Base-by-base conservation (phyloP, 306 rosid genomes). In the Citrullus amarus region DNA sequence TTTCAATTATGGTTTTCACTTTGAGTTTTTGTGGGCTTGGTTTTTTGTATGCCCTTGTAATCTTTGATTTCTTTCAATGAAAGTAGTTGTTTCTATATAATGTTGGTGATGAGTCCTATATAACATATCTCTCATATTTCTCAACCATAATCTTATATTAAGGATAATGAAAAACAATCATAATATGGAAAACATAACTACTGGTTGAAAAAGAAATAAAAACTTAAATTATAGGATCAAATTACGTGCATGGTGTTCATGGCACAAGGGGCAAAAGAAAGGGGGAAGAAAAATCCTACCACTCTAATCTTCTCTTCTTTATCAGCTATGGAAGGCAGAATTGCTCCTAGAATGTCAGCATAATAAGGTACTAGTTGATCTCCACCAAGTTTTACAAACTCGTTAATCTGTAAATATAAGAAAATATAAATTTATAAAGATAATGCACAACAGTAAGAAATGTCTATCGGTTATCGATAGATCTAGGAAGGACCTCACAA, bases 261-360 rank as follows among this genome's bases (percentile, higher is more conserved):
- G 56, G n/a, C 74, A 62, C 75, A 69, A 44, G 56, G 13, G 14
- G 22, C 56, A 46, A 44, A 22, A 69, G 18, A 72, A 15, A 50
- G 70, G 65, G 32, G 50, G 78, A 81, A 82, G 54, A 53, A 39
- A 80, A 80, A 56, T 84, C 86, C 59, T 84, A 96, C 99, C 96
- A 96, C 98, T 90, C 99, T 86, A 66, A 96, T 96, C 86, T 96
- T 96, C 87, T 96, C 99, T 87, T 96, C 99, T 92, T 92, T 96
- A 88, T 96, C 99, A 62, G 99, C 90, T 86, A 96, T 96, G 87
- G 96, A 96, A 69, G 99, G 99, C 80, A 96, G 83, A 85, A 96
- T 92, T 79, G 97, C 99, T 71, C 98, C 98, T 67, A 96, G 90
- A 82, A 96, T 96, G 79, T 90, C 98, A 62, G 98, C 97, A 85